Conservation (phyloP, 176 grass and related monocot genomes). For the Carex scoparia region DNA sequence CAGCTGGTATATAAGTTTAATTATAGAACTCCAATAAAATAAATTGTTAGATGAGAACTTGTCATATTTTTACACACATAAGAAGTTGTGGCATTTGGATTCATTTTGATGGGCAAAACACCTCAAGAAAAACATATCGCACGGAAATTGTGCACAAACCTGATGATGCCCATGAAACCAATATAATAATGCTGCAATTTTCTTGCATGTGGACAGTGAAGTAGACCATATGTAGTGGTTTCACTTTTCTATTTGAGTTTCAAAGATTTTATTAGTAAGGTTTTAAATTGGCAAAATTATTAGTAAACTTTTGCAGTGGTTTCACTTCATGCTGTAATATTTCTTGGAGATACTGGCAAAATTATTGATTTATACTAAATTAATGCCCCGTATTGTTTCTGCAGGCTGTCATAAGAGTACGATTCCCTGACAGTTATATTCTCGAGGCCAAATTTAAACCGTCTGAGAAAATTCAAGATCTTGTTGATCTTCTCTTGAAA, state of each 20-base stretch:
- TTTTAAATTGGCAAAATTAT: neutral
- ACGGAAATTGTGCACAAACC: neutral
- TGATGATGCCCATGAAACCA: neutral
- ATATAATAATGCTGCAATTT: neutral
- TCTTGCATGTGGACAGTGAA: neutral
- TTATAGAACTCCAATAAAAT: neutral
- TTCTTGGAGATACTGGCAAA: neutral
- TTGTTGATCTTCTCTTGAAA: conserved; percentile 81
- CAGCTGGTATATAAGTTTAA: neutral
- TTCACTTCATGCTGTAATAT: neutral
- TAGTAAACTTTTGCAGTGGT: too few relatives aligned
- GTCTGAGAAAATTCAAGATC: conserved; percentile 61
- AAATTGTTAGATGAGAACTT: neutral
- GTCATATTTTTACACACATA: neutral
- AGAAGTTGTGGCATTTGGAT: neutral
- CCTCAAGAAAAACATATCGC: neutral
- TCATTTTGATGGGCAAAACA: neutral
- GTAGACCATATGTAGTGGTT: neutral
- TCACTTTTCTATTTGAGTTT: neutral
- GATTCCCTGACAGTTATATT: conserved; percentile 84
- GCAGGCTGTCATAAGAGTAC: conserved; percentile 70
- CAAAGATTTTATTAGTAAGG: neutral
- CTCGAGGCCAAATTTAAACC: conserved; percentile 87
- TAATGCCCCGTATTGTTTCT: conserved; percentile 11
- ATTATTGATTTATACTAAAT: neutral